These are phyloP conservation scores for Claviceps arundinis DNA, from an alignment of 2,329 filamentous ascomycete genomes.

Conservation along the genomic window DNA sequence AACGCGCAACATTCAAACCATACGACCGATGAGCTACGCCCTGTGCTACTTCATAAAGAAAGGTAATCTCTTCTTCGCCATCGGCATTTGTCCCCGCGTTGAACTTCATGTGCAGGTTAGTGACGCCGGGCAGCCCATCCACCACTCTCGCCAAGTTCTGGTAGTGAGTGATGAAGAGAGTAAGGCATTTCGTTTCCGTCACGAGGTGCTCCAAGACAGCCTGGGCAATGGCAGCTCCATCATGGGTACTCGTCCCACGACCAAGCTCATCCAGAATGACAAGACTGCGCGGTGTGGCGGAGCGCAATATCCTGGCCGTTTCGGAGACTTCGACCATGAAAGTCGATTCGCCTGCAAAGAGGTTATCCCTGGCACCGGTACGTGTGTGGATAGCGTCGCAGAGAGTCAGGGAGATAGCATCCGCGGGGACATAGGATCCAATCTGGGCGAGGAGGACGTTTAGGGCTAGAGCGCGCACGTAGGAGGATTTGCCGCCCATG, in stretches of 20 bases:
- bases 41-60: slow-evolving; percentile 82
- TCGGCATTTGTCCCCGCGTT: slow-evolving; percentile 28
- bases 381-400: slow-evolving; percentile 88
- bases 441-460: slow-evolving; percentile 91
- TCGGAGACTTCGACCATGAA: slow-evolving; percentile 98
- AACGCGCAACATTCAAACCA: slow-evolving; percentile 78
- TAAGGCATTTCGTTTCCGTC: slow-evolving; percentile 59
- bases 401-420: slow-evolving; percentile 60
- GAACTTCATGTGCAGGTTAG: slow-evolving; percentile 93
- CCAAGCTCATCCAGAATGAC: slow-evolving; percentile 93
- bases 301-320: slow-evolving; percentile 79
- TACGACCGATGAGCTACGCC: slow-evolving; percentile 91
- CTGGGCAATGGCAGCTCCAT: slow-evolving; percentile 90
- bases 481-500: slow-evolving; percentile 98
- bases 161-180: slow-evolving; percentile 96
- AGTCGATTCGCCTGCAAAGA: slow-evolving; percentile 85
- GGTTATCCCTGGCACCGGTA: slow-evolving; percentile 92
- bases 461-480: slow-evolving; percentile 82
- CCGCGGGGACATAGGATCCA: slow-evolving; percentile 83
- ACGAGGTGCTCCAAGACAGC: slow-evolving; percentile 81
- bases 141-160: slow-evolving; percentile 66
- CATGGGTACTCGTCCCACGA: slow-evolving; percentile 84
- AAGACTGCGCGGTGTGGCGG: slow-evolving; percentile 70
- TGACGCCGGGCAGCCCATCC: slow-evolving; percentile 54
- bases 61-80: slow-evolving; percentile 70